Conservation (phyloP, 495 filamentous ascomycete genomes). For the Friedmanniomyces endolithicus region DNA sequence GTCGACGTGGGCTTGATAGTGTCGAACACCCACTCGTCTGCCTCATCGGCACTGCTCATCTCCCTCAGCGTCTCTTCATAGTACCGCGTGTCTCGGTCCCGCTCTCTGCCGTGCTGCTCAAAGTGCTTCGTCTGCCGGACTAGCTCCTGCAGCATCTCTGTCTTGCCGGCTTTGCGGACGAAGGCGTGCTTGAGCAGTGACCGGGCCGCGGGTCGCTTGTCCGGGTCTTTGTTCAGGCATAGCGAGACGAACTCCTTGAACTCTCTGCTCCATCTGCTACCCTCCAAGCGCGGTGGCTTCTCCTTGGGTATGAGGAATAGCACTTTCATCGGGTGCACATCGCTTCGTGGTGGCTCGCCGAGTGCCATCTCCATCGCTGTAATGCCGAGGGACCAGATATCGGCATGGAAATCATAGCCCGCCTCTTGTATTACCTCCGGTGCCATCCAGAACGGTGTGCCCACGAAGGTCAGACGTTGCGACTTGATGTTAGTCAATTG, state of each 20-base stretch:
- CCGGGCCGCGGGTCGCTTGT: slow-evolving; percentile 69
- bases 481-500: slow-evolving; percentile 97
- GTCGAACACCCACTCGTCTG: slow-evolving; percentile 96
- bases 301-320: slow-evolving; percentile 95
- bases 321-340: slow-evolving; percentile 94
- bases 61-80: slow-evolving; percentile 78
- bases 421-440: slow-evolving; percentile 96
- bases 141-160: slow-evolving; percentile 73
- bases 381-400: slow-evolving; percentile 96
- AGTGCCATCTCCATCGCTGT: slow-evolving; percentile 88
- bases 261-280: slow-evolving; percentile 67
- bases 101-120: slow-evolving; percentile 64
- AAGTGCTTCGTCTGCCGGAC: slow-evolving; percentile 40
- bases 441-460: slow-evolving; percentile 99
- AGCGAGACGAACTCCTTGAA: slow-evolving; percentile 89
- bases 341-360: slow-evolving; percentile 84
- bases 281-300: slow-evolving; percentile 72
- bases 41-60: slow-evolving; percentile 29
- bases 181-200: slow-evolving; percentile 87
- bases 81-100: slow-evolving; percentile 48
- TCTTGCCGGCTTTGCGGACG: slow-evolving; percentile 70
- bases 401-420: slow-evolving; percentile 93
- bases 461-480: slow-evolving; percentile 96
- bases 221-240: slow-evolving; percentile 83
- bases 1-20: slow-evolving; percentile 53